Base-by-base conservation (phyloP, 192 early-diverging fungal species). In the Haplosporangium gracile region DNA sequence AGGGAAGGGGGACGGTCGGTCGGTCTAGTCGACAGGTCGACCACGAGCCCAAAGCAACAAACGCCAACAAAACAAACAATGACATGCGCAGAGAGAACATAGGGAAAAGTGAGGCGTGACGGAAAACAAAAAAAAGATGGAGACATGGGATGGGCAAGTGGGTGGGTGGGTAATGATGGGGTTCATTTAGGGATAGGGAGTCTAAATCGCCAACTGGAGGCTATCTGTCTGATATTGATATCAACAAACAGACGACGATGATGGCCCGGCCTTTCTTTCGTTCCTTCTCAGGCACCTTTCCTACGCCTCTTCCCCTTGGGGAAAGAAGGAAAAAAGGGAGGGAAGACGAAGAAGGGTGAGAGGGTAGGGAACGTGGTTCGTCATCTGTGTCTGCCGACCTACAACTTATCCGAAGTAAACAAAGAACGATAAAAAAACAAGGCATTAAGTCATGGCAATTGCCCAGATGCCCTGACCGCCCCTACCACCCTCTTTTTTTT, bases 71-170 rank as follows among this genome's bases (percentile, higher is more conserved):
- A 60, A 6, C 22, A 60, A 60, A n/a, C n/a, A n/a, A n/a, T n/a
- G n/a, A 29, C 60, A 65, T 65, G 60, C 60, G 60, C 60, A 65
- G 60, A 65, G 29, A 26, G 36, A 36, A 36, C 36, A 5, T 2
- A 60, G 57, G 9, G 57, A 29, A 26, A 16, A 16, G 47, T 26
- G 57, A 63, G 57, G 60, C 60, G 60, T 65, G 60, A 65, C 26
- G 60, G 60, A 65, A 65, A 65, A 65, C 60, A 65, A 10, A 65
- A 32, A 63, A 65, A 65, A 65, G 60, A 65, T 65, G 60, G 60
- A 65, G 29, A 65, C 60, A 29, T 65, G 29, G 60, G 55, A 26
- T 51, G 49, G 13, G 18, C 15, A 18, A 0, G 49, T 16, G 15
- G 5, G 49, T 16, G 16, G 49, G 47, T 49, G 47, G 55, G 22